Conservation (phyloP, 1,284 basidiomycete species). For the Sanguinoderma infundibulare region DNA sequence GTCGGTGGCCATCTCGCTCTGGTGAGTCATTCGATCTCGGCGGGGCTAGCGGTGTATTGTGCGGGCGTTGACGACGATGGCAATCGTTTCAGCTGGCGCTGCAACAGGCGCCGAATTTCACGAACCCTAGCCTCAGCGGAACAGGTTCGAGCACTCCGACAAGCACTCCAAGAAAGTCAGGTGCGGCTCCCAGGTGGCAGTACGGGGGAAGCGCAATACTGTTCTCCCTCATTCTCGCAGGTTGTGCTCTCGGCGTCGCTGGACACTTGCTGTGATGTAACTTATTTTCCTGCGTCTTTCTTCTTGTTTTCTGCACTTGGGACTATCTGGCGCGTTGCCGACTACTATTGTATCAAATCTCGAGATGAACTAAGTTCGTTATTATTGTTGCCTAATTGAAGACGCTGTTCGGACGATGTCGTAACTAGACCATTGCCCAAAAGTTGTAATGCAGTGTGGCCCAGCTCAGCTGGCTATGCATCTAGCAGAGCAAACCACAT, state of each 20-base stretch:
- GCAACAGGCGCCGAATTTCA: background rate
- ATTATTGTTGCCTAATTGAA: background rate
- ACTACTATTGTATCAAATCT: background rate
- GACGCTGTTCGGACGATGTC: no score
- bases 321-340: background rate
- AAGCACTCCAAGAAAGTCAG: background rate
- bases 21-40: slow-evolving; percentile 36
- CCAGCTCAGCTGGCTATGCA: no score
- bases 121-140: background rate
- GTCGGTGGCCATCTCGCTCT: slow-evolving; percentile 62
- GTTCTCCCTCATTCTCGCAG: background rate
- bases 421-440: no score
- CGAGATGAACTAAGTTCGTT: background rate
- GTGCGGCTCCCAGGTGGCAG: background rate
- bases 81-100: background rate
- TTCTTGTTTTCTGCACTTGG: background rate
- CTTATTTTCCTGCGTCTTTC: background rate
- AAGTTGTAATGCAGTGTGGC: no score
- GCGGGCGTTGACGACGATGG: background rate
- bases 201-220: background rate
- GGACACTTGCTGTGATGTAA: background rate
- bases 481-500: no score
- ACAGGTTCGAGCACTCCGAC: background rate
- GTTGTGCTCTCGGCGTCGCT: background rate
- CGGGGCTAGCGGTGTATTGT: background rate